Evolutionary conservation across 1,139 yeast species (phyloP), one percentile per base, ranked within the genome.

Genomic region (Sugiyamaella sp.): DNA sequence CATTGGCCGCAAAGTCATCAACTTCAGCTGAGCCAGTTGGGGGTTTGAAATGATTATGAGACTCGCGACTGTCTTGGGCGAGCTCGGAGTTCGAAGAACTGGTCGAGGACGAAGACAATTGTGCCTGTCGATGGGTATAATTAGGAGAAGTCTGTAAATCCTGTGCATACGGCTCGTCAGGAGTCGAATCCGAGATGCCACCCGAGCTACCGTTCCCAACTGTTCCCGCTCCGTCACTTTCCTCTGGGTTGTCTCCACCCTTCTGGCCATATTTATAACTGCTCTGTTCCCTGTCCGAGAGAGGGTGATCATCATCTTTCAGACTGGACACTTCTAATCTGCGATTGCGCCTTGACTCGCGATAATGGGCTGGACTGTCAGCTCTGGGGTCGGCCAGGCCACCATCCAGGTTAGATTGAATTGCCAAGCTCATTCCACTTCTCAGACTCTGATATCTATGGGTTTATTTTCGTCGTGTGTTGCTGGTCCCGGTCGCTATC

Each of bases 91-190:
- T 37, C 24, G 44, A 46, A 17, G 42, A 46, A 38, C 20, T 37
- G 29, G 39, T 20, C 10, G 50, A 38, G 16, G 50, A 37, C 3
- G 50, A 46, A 2, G 44, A 46, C 10, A 37, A 17, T 19, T 38
- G 44, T 4, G 44, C 9, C 8, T 37, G 43, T 20, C 33, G 20
- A 33, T 35, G 48, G 14, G 41, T 33, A 14, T 44, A 33, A 8
- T 10, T 19, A 19, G 46, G 20, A 14, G 46, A 43, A 19, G 32
- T 43, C 6, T 20, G 5, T 17, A 17, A 10, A 14, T 19, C 9
- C 12, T 42, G 24, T 9, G 46, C 25, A 16, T 25, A 25, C 17
- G 46, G 27, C 25, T 42, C 5, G 19, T 16, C 12, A 14, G 46
- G 43, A n/a, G n/a, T n/a, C n/a, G n/a, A n/a, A n/a, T n/a, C n/a